A percentile compares a stretch with the other conserved stretches of the same genome.
These are phyloP conservation scores for Entomortierella lignicola DNA, from an alignment of 192 early-diverging fungal genomes.

Conservation along the genomic window DNA sequence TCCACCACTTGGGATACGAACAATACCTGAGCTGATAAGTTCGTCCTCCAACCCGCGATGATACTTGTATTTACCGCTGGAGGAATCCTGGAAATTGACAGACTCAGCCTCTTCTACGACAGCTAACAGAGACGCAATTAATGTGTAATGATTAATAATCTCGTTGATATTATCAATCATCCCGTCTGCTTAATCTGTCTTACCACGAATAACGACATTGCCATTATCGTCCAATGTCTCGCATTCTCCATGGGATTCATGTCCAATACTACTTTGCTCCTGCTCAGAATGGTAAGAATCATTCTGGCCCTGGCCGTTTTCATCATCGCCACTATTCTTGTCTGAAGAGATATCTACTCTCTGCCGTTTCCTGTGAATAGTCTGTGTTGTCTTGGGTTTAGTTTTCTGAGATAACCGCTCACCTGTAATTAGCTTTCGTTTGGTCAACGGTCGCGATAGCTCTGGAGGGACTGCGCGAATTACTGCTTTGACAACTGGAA, in stretches of 20 bases:
- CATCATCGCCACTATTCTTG: neutral
- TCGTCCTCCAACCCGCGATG: slow-evolving; percentile 42
- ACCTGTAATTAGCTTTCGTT: neutral
- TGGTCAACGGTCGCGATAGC: neutral
- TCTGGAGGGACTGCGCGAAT: neutral
- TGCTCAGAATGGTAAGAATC: neutral
- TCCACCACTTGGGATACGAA: slow-evolving; percentile 16
- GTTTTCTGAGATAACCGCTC: neutral
- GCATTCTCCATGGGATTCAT: neutral
- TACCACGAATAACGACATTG: slow-evolving; percentile 1
- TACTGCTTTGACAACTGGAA: slow-evolving; percentile 29
- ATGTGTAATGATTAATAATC: neutral
- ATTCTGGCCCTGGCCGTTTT: neutral
- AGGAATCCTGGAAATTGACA: slow-evolving; percentile 2
- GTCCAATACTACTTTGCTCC: neutral
- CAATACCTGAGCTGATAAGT: slow-evolving; percentile 21
- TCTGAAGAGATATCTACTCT: neutral
- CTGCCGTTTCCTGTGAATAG: neutral
- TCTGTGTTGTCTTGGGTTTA: neutral
- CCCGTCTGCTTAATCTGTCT: neutral
- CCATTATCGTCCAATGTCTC: neutral
- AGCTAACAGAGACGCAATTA: neutral
- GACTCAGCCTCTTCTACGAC: slow-evolving; percentile 7
- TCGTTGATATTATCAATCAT: neutral
- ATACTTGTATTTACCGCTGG: slow-evolving; percentile 23